phyloP scores from a whole-genome alignment of 208 protist species.

The Acanthamoeba sp. region DNA sequence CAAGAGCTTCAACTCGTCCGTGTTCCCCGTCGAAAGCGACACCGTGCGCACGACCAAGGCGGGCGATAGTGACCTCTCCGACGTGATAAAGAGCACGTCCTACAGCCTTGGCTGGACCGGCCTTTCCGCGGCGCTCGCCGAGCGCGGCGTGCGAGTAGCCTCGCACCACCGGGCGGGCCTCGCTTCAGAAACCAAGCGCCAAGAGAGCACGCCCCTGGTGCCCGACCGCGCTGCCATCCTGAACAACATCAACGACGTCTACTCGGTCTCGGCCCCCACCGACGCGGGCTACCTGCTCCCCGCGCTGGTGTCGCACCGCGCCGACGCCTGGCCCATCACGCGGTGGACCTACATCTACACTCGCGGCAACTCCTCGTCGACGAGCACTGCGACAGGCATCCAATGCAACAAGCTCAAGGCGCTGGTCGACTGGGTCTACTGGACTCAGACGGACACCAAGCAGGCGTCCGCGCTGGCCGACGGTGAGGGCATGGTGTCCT shows the following conservation, averaged over 20 bases:
- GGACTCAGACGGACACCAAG: constrained; percentile 11
- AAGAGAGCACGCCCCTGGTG: not conserved
- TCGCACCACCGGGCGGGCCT: not conserved
- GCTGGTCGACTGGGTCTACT: constrained; percentile 9
- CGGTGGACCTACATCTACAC: not conserved
- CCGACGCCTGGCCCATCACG: not conserved
- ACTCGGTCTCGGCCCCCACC: not conserved
- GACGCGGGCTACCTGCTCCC: not conserved
- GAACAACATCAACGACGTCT: not conserved
- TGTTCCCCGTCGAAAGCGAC: not conserved
- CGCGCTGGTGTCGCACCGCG: not conserved
- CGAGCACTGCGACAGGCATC: not conserved
- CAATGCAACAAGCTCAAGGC: not conserved
- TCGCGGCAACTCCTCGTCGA: not conserved
- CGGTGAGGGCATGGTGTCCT: constrained; percentile 4
- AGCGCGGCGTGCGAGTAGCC: not conserved
- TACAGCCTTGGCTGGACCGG: constrained; percentile 43
- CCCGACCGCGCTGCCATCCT: not conserved
- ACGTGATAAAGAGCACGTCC: not conserved
- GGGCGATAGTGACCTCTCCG: not conserved
- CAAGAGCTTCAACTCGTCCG: not conserved
- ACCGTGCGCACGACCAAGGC: not conserved
- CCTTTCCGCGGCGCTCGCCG: not conserved
- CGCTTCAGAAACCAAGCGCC: not conserved
- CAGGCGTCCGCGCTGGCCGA: not conserved